Evolutionary conservation across 768 basidiomycete genomes (phyloP).

Genomic region (button mushroom (Agaricus bisporus)): DNA sequence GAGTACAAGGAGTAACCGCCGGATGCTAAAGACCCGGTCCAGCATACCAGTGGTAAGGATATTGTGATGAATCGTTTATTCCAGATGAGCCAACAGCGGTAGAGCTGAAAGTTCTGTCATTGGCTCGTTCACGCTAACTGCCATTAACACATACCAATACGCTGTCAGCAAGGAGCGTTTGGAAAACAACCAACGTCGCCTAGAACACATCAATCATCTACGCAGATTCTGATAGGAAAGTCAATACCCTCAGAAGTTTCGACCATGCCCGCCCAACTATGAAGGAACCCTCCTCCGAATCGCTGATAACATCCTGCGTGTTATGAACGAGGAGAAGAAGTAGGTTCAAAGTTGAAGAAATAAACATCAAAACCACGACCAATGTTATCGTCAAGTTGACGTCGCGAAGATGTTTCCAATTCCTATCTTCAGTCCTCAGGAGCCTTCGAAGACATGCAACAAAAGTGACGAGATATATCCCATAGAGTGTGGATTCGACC

Average conservation of each 20-base stretch:
- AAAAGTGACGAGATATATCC: constrained; percentile 17
- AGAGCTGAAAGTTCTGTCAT: constrained; percentile 5
- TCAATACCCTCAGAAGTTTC: not conserved
- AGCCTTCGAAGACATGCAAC: constrained; percentile 10
- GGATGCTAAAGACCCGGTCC: constrained; percentile 10
- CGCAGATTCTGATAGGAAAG: not conserved
- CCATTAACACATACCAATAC: constrained; percentile 8
- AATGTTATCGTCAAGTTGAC: constrained; percentile 12
- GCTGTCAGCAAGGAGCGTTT: constrained; percentile 11
- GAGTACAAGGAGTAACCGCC: not conserved
- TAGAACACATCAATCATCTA: not conserved
- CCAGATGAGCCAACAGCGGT: constrained; percentile 17
- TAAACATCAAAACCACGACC: constrained; percentile 9
- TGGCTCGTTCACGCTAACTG: not conserved
- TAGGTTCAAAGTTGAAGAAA: constrained; percentile 11
- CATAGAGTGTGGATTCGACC: constrained; percentile 16
- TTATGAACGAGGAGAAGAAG: constrained; percentile 13
- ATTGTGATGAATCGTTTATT: constrained; percentile 7
- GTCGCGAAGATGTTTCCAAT: constrained; percentile 4
- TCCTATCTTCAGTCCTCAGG: constrained; percentile 3
- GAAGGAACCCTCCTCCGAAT: no score
- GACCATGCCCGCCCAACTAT: constrained; percentile 8
- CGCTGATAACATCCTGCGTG: constrained; percentile 9
- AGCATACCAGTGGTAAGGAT: constrained; percentile 12
- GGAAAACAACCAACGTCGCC: constrained; percentile 8